These are phyloP conservation scores for Linnemannia hyalina DNA, from an alignment of 192 early-diverging fungal genomes.

Conservation along the genomic window DNA sequence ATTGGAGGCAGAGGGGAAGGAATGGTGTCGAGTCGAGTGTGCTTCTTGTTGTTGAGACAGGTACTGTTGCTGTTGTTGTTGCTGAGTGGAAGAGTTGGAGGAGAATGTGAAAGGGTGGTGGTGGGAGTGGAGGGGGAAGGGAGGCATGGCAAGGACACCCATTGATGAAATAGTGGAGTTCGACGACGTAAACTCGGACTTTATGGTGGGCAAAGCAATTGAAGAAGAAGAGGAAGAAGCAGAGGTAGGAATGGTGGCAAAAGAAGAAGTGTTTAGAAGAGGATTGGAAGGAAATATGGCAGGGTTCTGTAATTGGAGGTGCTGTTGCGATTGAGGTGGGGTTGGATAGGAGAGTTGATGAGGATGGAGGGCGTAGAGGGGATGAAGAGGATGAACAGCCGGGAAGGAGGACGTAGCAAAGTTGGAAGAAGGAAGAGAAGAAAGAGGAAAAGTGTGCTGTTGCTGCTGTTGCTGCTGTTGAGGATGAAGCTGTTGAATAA, in stretches of 20 bases:
- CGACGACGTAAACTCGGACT: not conserved
- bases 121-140: constrained; percentile 21
- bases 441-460: not conserved
- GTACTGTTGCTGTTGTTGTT: constrained; percentile 14
- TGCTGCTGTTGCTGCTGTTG: not conserved
- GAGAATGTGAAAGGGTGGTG: not conserved
- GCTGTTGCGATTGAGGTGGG: not conserved
- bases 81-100: not conserved
- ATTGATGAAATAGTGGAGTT: constrained; percentile 19
- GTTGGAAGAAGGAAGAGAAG: constrained; percentile 8
- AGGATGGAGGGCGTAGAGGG: not conserved
- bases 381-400: constrained; percentile 11
- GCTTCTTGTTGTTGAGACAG: not conserved
- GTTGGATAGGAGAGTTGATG: not conserved
- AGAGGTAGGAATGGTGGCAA: not conserved
- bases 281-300: not conserved
- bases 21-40: constrained; percentile 12
- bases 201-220: not conserved
- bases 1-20: constrained; percentile 9
- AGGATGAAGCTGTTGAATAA: not conserved
- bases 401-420: not conserved
- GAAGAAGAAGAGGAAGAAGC: not conserved
- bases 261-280: not conserved
- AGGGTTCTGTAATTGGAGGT: not conserved
- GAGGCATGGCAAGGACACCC: constrained; percentile 38